These are phyloP conservation scores for Microcos paniculata DNA, from an alignment of 345 rosid species.

Conservation along the genomic window DNA sequence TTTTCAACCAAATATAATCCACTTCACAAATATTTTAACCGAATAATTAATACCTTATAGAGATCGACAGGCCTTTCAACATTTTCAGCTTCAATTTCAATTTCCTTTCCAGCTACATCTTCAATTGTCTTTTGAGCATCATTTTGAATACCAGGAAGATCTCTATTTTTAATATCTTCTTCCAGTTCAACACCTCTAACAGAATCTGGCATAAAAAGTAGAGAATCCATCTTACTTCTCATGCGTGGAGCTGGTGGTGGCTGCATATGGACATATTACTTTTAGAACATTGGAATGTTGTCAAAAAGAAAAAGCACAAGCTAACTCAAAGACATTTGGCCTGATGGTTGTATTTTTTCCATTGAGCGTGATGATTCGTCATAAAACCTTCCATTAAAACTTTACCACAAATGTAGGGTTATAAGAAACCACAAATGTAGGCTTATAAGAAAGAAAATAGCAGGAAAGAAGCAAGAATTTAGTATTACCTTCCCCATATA, in stretches of 20 bases:
- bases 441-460: constrained; percentile 6
- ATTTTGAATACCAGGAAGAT: constrained; percentile 25
- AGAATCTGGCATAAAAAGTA: constrained; percentile 73
- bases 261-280: constrained; percentile 41
- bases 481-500: constrained; percentile 82
- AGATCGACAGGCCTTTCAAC: constrained; percentile 97
- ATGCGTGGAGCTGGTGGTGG: constrained; percentile 74
- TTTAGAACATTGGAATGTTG: neutral
- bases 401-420: neutral
- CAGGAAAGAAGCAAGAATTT: constrained; percentile 7
- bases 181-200: constrained; percentile 45
- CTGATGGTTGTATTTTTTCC: neutral
- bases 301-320: neutral
- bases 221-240: constrained; percentile 85
- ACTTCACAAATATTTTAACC: constrained; percentile 2
- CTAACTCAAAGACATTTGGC: too few relatives aligned
- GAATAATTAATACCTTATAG: constrained; percentile 66
- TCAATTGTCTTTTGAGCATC: constrained; percentile 33
- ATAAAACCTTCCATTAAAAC: neutral
- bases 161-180: constrained; percentile 35
- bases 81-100: constrained; percentile 62
- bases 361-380: neutral
- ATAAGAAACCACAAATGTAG: neutral
- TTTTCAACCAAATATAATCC: neutral
- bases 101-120: constrained; percentile 41